Evolutionary conservation across 305 asterid species (phyloP).

Genomic region (Coffea humblotiana): DNA sequence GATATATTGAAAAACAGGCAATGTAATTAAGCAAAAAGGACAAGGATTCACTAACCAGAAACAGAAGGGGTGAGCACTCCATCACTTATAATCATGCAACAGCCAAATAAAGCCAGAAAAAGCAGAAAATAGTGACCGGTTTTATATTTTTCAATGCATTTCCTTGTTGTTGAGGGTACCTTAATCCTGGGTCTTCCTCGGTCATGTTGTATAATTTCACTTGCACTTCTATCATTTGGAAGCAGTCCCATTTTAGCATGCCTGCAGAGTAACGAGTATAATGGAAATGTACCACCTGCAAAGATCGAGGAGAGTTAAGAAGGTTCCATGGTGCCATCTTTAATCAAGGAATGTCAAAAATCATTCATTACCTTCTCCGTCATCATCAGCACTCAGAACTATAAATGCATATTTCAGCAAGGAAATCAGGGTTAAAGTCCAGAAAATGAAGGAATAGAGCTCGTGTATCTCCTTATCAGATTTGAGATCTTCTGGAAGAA

Average conservation of each 20-base stretch:
- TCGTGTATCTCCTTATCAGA: conserved; percentile 62
- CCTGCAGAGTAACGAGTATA: conserved; percentile 82
- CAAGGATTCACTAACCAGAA: conserved; percentile 54
- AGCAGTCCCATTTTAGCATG: conserved; percentile 80
- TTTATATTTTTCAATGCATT: conserved; percentile 64
- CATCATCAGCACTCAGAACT: conserved; percentile 76
- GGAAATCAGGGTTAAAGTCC: conserved; percentile 79
- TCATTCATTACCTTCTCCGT: conserved; percentile 69
- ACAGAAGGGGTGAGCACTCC: conserved; percentile 90
- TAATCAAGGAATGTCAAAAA: neutral
- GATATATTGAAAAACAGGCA: neutral
- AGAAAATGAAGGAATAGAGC: conserved; percentile 80
- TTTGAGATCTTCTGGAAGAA: conserved; percentile 43
- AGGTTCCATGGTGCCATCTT: neutral
- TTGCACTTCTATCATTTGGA: conserved; percentile 53
- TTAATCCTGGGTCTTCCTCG: conserved; percentile 42
- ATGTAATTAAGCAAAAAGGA: neutral
- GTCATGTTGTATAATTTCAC: conserved; percentile 48
- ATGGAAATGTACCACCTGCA: conserved; percentile 93
- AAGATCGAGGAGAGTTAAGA: conserved; percentile 14
- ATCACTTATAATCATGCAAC: conserved; percentile 87
- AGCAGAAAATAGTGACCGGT: conserved; percentile 65
- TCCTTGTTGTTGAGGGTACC: conserved; percentile 64
- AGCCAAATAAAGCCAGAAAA: conserved; percentile 79
- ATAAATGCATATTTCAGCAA: conserved; percentile 76